A percentile compares a stretch with the other conserved stretches of the same genome.
phyloP scores from a whole-genome alignment of 257 asterid species.

The Paulownia fortunei region DNA sequence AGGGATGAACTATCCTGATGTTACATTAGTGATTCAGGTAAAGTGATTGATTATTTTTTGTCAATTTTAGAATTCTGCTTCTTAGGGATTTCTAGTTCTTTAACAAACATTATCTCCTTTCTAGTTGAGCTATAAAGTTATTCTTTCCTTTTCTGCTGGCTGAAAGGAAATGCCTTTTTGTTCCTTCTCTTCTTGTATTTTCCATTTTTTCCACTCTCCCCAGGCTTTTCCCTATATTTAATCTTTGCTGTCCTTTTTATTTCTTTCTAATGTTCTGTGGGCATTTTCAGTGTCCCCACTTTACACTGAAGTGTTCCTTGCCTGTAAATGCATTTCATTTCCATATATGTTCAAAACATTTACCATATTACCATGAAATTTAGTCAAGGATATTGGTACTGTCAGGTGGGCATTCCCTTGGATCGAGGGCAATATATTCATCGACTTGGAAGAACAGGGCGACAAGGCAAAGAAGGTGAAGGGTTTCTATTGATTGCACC shows the following conservation, averaged over 20 bases:
- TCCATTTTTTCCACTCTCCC: neutral
- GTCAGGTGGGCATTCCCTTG: conserved; percentile 79
- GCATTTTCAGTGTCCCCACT: neutral
- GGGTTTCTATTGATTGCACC: conserved; percentile 84
- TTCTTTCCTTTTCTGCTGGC: conserved; percentile 10
- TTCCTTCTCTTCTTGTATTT: neutral
- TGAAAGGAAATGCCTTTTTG: neutral
- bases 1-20: conserved; percentile 94
- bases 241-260: neutral
- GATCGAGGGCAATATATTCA: conserved; percentile 91
- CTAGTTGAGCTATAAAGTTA: neutral
- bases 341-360: neutral
- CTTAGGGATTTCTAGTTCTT: conserved; percentile 2
- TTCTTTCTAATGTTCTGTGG: neutral
- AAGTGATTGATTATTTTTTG: neutral
- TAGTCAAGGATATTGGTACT: conserved; percentile 5
- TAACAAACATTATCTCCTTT: neutral
- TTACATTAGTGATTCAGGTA: conserved; percentile 90
- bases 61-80: neutral
- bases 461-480: conserved; percentile 88
- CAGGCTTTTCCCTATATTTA: neutral
- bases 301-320: neutral
- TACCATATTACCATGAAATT: neutral
- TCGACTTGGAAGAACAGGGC: conserved; percentile 93
- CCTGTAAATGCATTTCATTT: neutral